Percentiles rank a stretch among this genome's conserved stretches.
Conservation (phyloP, 75 land plant species). For the Pinus taeda region DNA sequence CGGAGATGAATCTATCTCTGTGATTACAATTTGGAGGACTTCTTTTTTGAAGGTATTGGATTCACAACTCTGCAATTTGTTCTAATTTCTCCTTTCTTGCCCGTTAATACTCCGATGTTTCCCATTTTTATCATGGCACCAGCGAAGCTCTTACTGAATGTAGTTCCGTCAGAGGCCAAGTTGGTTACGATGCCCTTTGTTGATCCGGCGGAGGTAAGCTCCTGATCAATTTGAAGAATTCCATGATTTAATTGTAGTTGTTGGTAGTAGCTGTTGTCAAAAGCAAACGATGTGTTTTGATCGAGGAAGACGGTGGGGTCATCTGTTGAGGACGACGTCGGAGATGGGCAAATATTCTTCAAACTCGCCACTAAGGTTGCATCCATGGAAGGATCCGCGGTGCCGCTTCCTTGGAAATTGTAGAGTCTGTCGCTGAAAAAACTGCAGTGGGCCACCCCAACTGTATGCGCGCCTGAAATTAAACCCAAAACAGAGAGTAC, state of each 20-base stretch:
- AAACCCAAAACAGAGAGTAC: too few species aligned
- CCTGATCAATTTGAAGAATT: constrained; percentile 61
- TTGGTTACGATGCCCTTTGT: constrained; percentile 25
- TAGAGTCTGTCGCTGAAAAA: too few species aligned
- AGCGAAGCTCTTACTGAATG: constrained; percentile 31
- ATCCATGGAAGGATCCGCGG: too few species aligned
- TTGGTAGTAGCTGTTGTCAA: constrained; percentile 56
- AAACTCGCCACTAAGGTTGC: too few species aligned
- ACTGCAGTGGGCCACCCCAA: too few species aligned
- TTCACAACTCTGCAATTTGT: constrained; percentile 39
- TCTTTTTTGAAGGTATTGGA: too few species aligned
- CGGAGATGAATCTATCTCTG: too few species aligned
- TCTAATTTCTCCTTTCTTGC: constrained; percentile 51
- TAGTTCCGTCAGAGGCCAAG: constrained; percentile 22
- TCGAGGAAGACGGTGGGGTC: constrained; percentile 22
- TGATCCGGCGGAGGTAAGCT: constrained; percentile 22
- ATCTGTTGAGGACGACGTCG: background rate
- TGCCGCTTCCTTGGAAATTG: too few species aligned
- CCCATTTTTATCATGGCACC: constrained; percentile 62
- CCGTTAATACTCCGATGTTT: constrained; percentile 34
- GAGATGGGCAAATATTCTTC: background rate
- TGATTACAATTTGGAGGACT: too few species aligned
- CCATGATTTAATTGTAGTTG: constrained; percentile 38
- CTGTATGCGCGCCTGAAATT: too few species aligned
- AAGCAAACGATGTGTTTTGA: constrained; percentile 31